Conservation (phyloP, 257 asterid genomes). For the Scutellaria minor region DNA sequence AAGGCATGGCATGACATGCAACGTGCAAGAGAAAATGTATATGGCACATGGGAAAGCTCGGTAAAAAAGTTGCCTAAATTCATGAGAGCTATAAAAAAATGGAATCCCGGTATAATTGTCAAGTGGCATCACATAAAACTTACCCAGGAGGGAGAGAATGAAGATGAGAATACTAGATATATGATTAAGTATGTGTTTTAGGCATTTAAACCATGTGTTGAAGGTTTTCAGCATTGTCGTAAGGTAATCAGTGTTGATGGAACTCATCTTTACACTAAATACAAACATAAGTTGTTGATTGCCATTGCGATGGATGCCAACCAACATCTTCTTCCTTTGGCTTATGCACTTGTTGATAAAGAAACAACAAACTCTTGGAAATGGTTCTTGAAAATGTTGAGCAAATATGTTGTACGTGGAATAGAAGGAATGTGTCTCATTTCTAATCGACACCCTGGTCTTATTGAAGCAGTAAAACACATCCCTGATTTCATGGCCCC, state of each 20-base stretch:
- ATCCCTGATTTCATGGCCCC: too few relatives aligned
- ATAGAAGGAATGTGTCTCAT: background rate
- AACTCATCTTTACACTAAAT: background rate
- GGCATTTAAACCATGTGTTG: background rate
- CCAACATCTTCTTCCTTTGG: background rate
- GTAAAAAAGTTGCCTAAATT: background rate
- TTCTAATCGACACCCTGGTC: background rate
- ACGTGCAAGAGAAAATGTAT: too few relatives aligned
- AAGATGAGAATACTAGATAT: too few relatives aligned
- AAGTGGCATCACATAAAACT: background rate
- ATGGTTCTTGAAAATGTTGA: background rate
- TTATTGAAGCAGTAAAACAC: too few relatives aligned
- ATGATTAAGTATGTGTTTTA: background rate
- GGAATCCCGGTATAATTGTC: background rate
- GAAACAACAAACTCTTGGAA: too few relatives aligned
- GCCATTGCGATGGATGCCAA: background rate
- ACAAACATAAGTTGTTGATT: background rate
- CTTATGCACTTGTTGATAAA: background rate
- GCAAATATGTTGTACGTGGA: background rate
- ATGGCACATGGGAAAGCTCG: too few relatives aligned
- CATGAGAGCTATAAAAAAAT: background rate
- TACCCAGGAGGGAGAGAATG: background rate
- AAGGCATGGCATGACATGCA: too few relatives aligned
- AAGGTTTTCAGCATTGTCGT: background rate
- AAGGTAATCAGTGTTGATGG: background rate